Evolutionary conservation across 78 protist species (phyloP).

Genomic region (slime mould (Dictyostelium discoideum)): dicty_2.7 NC_007088.5:2714001-2714500

Average conservation of each 20-base stretch:
- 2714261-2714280: neutral
- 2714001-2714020: conserved; percentile 1
- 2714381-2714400: conserved; percentile 60
- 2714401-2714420: conserved; percentile 34
- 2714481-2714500: neutral
- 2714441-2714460: conserved; percentile 8
- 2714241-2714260: neutral
- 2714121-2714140: conserved; percentile 18
- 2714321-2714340: conserved; percentile 41
- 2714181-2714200: conserved; percentile 48
- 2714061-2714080: conserved; percentile 36
- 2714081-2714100: conserved; percentile 30
- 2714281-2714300: conserved; percentile 38
- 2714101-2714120: conserved; percentile 37
- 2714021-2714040: conserved; percentile 26
- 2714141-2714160: conserved; percentile 54
- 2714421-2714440: conserved; percentile 51
- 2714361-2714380: conserved; percentile 44
- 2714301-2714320: conserved; percentile 51
- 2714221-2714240: no score
- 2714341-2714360: conserved; percentile 48
- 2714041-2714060: neutral
- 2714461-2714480: neutral
- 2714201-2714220: conserved; percentile 3
- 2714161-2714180: conserved; percentile 46